Percentiles rank a stretch among this genome's conserved stretches.
Conservation (phyloP, 164 flowering plant species). For the Aristolochia contorta region DNA sequence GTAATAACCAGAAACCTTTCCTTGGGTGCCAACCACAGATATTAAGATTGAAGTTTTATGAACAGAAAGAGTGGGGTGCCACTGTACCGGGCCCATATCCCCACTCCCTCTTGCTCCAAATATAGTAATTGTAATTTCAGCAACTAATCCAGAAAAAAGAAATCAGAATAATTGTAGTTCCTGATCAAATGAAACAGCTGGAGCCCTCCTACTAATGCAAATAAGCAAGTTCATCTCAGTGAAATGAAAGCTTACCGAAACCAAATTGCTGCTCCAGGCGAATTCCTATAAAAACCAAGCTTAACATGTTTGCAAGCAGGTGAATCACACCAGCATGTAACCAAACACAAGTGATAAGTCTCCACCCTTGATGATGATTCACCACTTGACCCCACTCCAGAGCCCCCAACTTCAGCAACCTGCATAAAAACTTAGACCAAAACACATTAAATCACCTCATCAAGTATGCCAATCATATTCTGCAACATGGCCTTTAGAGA, state of each 20-base stretch:
- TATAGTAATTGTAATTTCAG: too few species aligned
- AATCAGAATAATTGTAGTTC: too few species aligned
- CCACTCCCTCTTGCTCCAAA: too few species aligned
- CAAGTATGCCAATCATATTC: background rate
- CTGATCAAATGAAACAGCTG: too few species aligned
- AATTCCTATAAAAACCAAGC: conserved; percentile 66
- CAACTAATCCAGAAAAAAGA: too few species aligned
- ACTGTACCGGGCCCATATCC: too few species aligned
- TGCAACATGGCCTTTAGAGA: background rate
- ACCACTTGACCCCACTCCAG: conserved; percentile 51
- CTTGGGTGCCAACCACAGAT: too few species aligned
- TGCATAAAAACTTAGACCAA: conserved; percentile 13
- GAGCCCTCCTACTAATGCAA: too few species aligned
- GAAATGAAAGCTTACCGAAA: conserved; percentile 39
- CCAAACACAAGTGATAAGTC: conserved; percentile 77
- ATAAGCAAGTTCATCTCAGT: background rate
- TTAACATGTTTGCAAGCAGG: conserved; percentile 67
- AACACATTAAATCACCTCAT: background rate
- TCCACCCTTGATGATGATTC: conserved; percentile 65
- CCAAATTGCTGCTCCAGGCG: conserved; percentile 91
- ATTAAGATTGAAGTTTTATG: too few species aligned
- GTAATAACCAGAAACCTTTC: too few species aligned
- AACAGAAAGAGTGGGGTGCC: too few species aligned
- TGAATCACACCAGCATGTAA: conserved; percentile 81
- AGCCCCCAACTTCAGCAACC: conserved; percentile 71